Evolutionary conservation across 75 land plant genomes (phyloP), one percentile per base, ranked within the genome.

Genomic region (Picea sitchensis): DNA sequence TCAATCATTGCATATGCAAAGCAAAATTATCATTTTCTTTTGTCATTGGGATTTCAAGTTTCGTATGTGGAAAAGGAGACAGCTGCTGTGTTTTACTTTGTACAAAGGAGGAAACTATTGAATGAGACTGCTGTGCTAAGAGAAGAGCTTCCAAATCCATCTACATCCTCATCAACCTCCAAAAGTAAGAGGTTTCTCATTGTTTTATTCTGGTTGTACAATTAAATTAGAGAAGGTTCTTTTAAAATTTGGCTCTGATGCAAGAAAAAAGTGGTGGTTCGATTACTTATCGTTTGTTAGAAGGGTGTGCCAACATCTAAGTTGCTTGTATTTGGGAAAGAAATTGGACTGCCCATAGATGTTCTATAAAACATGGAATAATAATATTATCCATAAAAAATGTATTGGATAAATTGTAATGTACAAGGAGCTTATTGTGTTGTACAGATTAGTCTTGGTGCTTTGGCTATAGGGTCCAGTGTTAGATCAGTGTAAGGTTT

Each of bases 1-100:
- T 83, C 96, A 38, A 83, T 93, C 61, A 15, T 82, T 77, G 47
- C 85, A 61, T 95, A 90, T 81, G 86, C 80, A 65, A 85, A 79
- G 80, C 47, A 71, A 79, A 78, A 81, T 79, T 88, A 87, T 51
- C 61, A 65, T 57, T 26, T 88, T 71, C 74, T 93, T 80, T 79
- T 87, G 69, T 84, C 92, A 8, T 77, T 91, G 79, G 94, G 92
- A 51, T 83, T 97, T 51, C 60, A 63, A 61, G 81, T 81, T 58
- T 73, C 86, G 32, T 32, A 20, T 59, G 78, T 75, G 30, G 87
- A 91, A 17, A 87, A 73, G 61, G 41, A 41, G 73, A 63, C 64
- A 61, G 76, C 81, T 41, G 44, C 73, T 36, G 11, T 76, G 13
- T 32, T 76, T 41, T 71, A 76, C 26, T 62, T 73, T 56, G 41